Conservation (phyloP, 2,329 filamentous ascomycete species). For the Exutisphaerella laricina region DNA sequence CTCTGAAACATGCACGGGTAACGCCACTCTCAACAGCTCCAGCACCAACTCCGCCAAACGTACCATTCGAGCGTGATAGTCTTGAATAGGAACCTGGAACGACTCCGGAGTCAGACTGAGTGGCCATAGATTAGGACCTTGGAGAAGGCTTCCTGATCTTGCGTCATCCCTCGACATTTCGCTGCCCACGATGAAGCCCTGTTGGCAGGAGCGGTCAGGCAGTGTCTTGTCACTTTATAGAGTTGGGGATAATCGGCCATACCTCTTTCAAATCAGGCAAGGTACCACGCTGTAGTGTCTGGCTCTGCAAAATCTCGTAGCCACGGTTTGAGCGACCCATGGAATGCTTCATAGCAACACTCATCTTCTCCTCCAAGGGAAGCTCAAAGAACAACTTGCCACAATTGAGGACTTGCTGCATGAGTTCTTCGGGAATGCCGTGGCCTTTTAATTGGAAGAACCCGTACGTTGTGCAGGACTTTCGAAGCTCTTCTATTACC, state of each 20-base stretch:
- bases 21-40: background rate
- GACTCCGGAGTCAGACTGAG: constrained; percentile 23
- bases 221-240: too few species aligned
- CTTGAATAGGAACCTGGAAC: constrained; percentile 23
- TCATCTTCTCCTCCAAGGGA: constrained; percentile 39
- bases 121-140: constrained; percentile 40
- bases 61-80: constrained; percentile 7
- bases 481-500: constrained; percentile 2
- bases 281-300: constrained; percentile 16
- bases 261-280: constrained; percentile 5
- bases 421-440: constrained; percentile 36
- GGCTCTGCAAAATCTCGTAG: constrained; percentile 6
- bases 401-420: constrained; percentile 36
- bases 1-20: constrained; percentile 35
- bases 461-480: constrained; percentile 21
- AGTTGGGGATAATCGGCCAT: too few species aligned
- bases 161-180: too few species aligned
- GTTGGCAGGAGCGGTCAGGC: too few species aligned
- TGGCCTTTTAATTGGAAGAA: constrained; percentile 46
- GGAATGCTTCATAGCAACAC: constrained; percentile 7
- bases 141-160: constrained; percentile 4
- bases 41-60: background rate
- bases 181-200: constrained; percentile 39
- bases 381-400: constrained; percentile 40
- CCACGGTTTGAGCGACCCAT: constrained; percentile 11